Evolutionary conservation across 192 early-diverging fungal species (phyloP), one percentile per base, ranked within the genome.

Genomic region (Funneliformis geosporum): DNA sequence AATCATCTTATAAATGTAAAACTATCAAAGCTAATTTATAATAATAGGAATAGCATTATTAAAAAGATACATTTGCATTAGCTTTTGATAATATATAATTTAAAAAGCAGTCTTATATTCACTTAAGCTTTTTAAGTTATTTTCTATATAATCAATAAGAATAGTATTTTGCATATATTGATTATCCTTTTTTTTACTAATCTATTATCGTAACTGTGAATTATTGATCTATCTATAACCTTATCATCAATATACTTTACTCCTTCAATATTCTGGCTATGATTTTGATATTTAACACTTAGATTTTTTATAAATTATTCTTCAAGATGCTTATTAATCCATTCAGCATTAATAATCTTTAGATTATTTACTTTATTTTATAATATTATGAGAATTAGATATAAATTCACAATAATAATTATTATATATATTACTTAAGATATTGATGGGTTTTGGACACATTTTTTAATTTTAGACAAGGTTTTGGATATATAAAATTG

Each of bases 281-380:
- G 25, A 18, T 72, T 14, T 44, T 73, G 5, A 50, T 73, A 46
- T 47, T 9, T 14, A 73, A 73, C 38, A 73, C 70, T 27, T n/a
- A 73, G 70, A 43, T 73, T 73, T 73, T 23, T 27, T 44, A 73
- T 73, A 73, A 73, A 73, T 50, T 43, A n/a, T 73, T 38, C 38
- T 44, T 73, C 70, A 73, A 73, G 70, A 73, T 73, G 39, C 16
- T 73, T 73, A 5, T 44, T 50, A 73, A 73, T 73, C 70, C 40
- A 50, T 9, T 73, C 7, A 8, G 16, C 27, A 73, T 73, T n/a
- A 21, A 73, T 47, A 5, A 73, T 42, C 44, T 44, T 73, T 44
- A 43, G 44, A 73, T 73, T 73, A n/a, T n/a, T n/a, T n/a, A n/a
- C n/a, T n/a, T n/a, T n/a, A n/a, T n/a, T n/a, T n/a, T n/a, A n/a